A percentile compares a stretch with the other conserved stretches of the same genome.
phyloP scores from a whole-genome alignment of 495 filamentous ascomycete genomes.

The Delitschia confertaspora region DNA sequence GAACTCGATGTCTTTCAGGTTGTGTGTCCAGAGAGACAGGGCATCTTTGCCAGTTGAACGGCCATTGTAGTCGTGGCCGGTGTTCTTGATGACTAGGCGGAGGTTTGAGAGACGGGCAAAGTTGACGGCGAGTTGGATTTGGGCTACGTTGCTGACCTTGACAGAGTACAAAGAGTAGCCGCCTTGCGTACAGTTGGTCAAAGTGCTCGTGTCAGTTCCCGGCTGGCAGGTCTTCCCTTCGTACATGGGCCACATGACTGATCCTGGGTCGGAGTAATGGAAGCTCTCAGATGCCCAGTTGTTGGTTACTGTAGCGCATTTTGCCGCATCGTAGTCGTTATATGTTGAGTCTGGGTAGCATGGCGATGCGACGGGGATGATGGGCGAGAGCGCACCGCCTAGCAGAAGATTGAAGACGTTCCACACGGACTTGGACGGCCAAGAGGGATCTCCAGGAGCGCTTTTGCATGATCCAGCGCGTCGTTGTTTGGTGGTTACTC shows the following conservation, averaged over 20 bases:
- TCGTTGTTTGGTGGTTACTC: background rate
- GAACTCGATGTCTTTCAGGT: slow-evolving; percentile 14
- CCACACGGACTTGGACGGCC: slow-evolving; percentile 11
- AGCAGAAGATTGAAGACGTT: slow-evolving; percentile 13
- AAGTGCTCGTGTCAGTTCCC: background rate
- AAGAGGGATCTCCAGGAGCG: slow-evolving; percentile 5
- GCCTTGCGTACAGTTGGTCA: slow-evolving; percentile 43
- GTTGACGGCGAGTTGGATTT: slow-evolving; percentile 17
- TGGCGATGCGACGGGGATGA: slow-evolving; percentile 9
- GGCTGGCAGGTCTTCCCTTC: slow-evolving; percentile 10
- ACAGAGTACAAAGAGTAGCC: slow-evolving; percentile 41
- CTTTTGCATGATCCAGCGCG: slow-evolving; percentile 8
- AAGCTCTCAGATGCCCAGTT: slow-evolving; percentile 1
- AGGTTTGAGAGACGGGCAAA: slow-evolving; percentile 25
- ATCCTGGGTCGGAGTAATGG: slow-evolving; percentile 3
- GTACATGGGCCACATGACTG: slow-evolving; percentile 13
- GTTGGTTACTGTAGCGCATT: slow-evolving; percentile 8
- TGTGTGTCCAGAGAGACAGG: slow-evolving; percentile 21
- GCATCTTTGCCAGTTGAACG: slow-evolving; percentile 13
- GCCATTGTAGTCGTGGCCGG: slow-evolving; percentile 33
- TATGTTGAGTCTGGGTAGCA: slow-evolving; percentile 17
- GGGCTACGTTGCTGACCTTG: slow-evolving; percentile 19
- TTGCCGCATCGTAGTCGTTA: slow-evolving; percentile 8
- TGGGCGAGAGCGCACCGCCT: slow-evolving; percentile 2
- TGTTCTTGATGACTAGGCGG: slow-evolving; percentile 26